phyloP scores from a whole-genome alignment of 495 filamentous ascomycete genomes.

The Podospora anserina region DNA sequence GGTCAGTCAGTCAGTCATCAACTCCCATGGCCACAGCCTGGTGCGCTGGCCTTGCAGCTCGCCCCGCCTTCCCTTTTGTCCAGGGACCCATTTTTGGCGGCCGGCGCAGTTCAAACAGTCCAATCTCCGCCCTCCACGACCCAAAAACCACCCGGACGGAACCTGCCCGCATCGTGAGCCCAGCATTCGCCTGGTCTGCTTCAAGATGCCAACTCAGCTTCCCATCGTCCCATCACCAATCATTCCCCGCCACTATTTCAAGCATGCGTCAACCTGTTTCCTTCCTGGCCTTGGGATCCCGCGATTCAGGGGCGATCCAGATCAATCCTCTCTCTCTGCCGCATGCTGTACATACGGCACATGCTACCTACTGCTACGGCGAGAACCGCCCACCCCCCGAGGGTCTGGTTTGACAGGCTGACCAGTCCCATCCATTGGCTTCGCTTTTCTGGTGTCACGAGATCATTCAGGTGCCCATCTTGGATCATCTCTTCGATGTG shows the following conservation, averaged over 20 bases:
- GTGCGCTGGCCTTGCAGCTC: constrained; percentile 39
- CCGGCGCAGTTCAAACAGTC: constrained; percentile 17
- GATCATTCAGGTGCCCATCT: background rate
- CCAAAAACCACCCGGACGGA: constrained; percentile 27
- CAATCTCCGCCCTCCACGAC: constrained; percentile 36
- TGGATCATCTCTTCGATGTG: no score
- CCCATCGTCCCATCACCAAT: constrained; percentile 23
- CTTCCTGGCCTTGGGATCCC: constrained; percentile 3
- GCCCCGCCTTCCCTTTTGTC: constrained; percentile 25
- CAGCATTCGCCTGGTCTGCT: constrained; percentile 26
- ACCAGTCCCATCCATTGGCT: background rate
- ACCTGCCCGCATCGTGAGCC: constrained; percentile 25
- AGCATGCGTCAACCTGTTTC: constrained; percentile 8
- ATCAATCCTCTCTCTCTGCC: background rate
- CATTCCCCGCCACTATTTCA: constrained; percentile 27
- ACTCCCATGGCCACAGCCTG: constrained; percentile 21
- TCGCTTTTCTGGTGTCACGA: background rate
- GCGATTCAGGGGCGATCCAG: constrained; percentile 10
- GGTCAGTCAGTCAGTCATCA: background rate
- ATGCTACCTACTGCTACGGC: background rate
- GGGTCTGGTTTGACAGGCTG: background rate
- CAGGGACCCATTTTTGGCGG: constrained; percentile 26
- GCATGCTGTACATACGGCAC: constrained; percentile 2
- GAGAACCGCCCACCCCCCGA: background rate
- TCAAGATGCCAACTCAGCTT: constrained; percentile 32